Base-by-base conservation (phyloP, 2,329 filamentous ascomycete species). In the Trichoderma arundinaceum region DNA sequence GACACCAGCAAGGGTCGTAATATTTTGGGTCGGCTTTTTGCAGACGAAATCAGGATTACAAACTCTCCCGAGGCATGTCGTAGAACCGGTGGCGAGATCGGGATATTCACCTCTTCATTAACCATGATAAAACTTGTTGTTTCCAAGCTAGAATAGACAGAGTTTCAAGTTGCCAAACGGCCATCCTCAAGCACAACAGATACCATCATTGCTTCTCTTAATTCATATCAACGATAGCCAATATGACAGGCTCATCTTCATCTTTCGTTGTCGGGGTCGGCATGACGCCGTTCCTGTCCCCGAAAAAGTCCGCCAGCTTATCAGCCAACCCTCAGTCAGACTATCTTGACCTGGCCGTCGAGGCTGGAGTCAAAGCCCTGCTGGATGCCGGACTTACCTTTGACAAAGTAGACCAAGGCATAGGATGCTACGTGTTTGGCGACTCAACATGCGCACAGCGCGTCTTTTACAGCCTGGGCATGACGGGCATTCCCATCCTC, bases 391-490 rank as follows among this genome's bases (percentile, higher is more conserved):
- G 54, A 15, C 54, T 58, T 1, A 58, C 54, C 6, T 58, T 58
- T 46, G 54, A 58, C 7, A 58, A 58, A 9, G 54, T 58, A 22
- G 54, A 58, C n/a, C 54, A 58, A 5, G 54, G 54, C 7, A 46
- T 58, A 46, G 54, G 54, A 10, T 58, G 54, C 2, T 58, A 58
- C 4, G 54, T 58, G 2, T 58, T 58, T 46, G 54, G 54, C n/a
- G 54, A 58, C 15, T 58, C 54, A 46, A 58, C 54, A 35, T 58
- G 54, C 15, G 54, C 39, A 7, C 54, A 58, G 41, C 54, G 54
- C 28, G 54, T 58, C 54, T 58, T 58, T 13, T 58, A 58, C 41
- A 58, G 54, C 54, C 17, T 58, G n/a, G 54, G 54, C 12, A 58
- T 58, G 54, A 58, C 54, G 41, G 41, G 54, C 0, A 58, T 58